Conservation (phyloP, 176 grass and related monocot species). For the Avena eriantha region DNA sequence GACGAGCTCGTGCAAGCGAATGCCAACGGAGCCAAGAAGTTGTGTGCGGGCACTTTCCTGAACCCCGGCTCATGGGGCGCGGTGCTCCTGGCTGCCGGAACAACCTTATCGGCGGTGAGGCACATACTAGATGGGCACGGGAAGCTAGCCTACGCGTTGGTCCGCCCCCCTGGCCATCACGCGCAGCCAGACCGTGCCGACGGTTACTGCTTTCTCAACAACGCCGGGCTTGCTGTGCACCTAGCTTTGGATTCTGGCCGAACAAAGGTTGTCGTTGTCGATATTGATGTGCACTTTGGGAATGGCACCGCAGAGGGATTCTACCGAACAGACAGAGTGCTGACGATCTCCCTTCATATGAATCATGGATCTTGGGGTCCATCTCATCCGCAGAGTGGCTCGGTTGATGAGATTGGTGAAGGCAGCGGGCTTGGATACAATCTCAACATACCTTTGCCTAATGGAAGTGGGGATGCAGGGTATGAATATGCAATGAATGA, state of each 20-base stretch:
- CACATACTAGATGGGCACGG: conserved; percentile 71
- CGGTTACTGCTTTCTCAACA: conserved; percentile 95
- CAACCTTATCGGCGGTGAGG: conserved; percentile 72
- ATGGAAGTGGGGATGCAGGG: conserved; percentile 84
- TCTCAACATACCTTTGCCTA: conserved; percentile 94
- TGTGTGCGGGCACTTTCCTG: conserved; percentile 74
- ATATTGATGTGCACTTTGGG: conserved; percentile 89
- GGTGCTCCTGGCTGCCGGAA: conserved; percentile 75
- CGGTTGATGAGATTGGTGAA: conserved; percentile 70
- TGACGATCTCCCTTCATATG: conserved; percentile 92
- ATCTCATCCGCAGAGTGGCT: conserved; percentile 74
- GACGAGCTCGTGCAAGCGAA: conserved; percentile 80
- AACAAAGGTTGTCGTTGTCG: conserved; percentile 61
- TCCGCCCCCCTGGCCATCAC: conserved; percentile 88
- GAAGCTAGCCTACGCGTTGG: conserved; percentile 74
- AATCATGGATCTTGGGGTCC: conserved; percentile 87
- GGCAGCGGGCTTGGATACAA: conserved; percentile 82
- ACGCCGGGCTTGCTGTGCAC: conserved; percentile 75
- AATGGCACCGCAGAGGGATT: conserved; percentile 92
- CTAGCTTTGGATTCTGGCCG: conserved; percentile 72
- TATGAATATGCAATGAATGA: conserved; percentile 79
- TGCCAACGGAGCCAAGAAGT: conserved; percentile 63
- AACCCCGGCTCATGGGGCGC: conserved; percentile 90
- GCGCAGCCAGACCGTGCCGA: conserved; percentile 74
- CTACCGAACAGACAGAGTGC: conserved; percentile 59